phyloP scores from a whole-genome alignment of 345 rosid species.

The Dipteronia sinensis region DNA sequence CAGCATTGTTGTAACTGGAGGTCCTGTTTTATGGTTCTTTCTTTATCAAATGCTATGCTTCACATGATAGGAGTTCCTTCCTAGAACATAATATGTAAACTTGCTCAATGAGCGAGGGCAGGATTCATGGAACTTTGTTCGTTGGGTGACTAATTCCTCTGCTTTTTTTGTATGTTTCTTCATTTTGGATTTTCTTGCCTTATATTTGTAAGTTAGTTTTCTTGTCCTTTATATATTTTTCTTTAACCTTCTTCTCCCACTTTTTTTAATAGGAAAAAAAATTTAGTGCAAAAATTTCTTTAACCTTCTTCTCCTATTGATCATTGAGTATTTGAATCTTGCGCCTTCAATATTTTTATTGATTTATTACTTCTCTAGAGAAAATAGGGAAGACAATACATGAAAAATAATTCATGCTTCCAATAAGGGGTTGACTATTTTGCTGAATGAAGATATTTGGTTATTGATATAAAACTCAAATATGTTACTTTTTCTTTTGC shows the following conservation, averaged over 20 bases:
- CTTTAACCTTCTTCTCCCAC: not conserved
- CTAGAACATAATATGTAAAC: not conserved
- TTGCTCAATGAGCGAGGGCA: not conserved
- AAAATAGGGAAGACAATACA: not conserved
- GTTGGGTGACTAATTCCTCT: not conserved
- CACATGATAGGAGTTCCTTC: not conserved
- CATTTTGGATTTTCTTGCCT: not conserved
- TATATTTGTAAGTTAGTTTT: not conserved
- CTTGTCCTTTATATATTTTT: not conserved
- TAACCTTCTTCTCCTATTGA: not conserved
- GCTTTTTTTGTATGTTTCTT: not conserved
- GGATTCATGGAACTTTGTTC: not conserved
- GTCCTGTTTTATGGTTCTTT: not conserved
- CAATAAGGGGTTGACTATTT: not conserved
- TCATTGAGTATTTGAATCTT: not conserved
- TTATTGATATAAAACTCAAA: not conserved
- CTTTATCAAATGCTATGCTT: not conserved
- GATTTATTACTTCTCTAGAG: not conserved
- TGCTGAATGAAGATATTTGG: not conserved
- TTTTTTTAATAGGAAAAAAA: no score
- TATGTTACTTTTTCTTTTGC: not conserved
- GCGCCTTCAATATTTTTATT: not conserved
- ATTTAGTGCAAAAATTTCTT: not conserved
- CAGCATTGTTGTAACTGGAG: slow-evolving; percentile 4
- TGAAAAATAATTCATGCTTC: not conserved